Conservation (phyloP, 176 grass and related monocot genomes). For the Oryza meridionalis region DNA sequence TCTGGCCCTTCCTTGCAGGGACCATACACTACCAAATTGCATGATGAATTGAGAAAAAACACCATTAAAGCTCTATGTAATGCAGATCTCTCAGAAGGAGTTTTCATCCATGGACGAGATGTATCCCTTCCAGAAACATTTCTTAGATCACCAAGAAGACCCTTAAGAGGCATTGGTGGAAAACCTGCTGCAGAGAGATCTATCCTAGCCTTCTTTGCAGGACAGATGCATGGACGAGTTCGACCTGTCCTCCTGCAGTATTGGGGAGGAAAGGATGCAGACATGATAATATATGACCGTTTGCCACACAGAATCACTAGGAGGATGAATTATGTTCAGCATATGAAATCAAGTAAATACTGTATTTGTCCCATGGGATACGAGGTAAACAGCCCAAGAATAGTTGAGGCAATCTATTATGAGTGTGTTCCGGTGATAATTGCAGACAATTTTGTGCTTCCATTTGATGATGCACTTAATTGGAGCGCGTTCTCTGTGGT, state of each 20-base stretch:
- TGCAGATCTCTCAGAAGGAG: conserved; percentile 73
- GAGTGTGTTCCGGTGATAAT: conserved; percentile 91
- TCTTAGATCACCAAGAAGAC: conserved; percentile 71
- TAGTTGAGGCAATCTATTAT: conserved; percentile 86
- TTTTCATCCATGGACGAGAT: conserved; percentile 80
- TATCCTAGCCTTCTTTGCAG: conserved; percentile 86
- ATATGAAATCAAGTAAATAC: conserved; percentile 91
- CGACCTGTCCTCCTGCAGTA: conserved; percentile 68
- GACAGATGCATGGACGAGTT: conserved; percentile 93
- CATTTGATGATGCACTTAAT: conserved; percentile 70
- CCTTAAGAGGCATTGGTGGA: conserved; percentile 65
- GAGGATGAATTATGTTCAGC: conserved; percentile 71
- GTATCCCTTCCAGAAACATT: conserved; percentile 91
- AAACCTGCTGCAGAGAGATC: conserved; percentile 61
- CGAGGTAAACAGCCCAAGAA: conserved; percentile 92
- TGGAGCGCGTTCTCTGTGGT: conserved; percentile 75
- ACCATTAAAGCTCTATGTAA: conserved; percentile 91
- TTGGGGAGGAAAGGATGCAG: conserved; percentile 68
- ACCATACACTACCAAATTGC: conserved; percentile 76
- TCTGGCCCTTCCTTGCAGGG: conserved; percentile 40
- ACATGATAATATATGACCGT: conserved; percentile 65
- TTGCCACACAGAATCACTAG: conserved; percentile 57
- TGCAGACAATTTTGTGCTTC: conserved; percentile 84
- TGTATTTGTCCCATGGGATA: conserved; percentile 96
- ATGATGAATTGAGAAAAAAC: conserved; percentile 69